A percentile compares a stretch with the other conserved stretches of the same genome.
phyloP scores from a whole-genome alignment of 352 stramenopile genomes.

The Globisporangium middletonii region DNA sequence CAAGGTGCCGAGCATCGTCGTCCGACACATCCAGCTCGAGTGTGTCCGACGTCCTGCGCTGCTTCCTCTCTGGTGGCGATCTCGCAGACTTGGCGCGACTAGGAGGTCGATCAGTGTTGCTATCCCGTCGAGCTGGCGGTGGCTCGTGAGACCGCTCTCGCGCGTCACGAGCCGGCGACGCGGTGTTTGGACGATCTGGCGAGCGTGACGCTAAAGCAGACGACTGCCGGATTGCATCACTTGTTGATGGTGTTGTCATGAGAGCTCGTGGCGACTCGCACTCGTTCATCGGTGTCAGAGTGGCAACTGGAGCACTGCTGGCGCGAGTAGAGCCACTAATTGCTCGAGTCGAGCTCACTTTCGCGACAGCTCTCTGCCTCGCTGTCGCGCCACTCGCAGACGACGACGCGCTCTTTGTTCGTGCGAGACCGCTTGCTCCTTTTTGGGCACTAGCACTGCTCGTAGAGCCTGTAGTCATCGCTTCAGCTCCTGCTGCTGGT shows the following conservation, averaged over 20 bases:
- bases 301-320: neutral
- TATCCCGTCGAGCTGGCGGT: neutral
- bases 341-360: slow-evolving; percentile 1
- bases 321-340: neutral
- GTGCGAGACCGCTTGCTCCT: neutral
- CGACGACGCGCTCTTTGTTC: slow-evolving; percentile 4
- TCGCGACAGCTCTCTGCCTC: slow-evolving; percentile 2
- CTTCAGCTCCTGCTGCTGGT: neutral
- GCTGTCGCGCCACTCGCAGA: neutral
- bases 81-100: neutral
- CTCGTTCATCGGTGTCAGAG: neutral
- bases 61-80: neutral
- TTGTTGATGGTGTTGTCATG: no score
- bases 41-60: no score
- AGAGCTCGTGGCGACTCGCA: neutral
- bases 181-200: neutral
- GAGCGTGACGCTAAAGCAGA: neutral
- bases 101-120: neutral
- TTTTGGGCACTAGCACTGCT: no score
- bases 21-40: no score
- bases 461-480: neutral
- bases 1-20: neutral
- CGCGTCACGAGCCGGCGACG: neutral
- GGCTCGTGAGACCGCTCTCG: neutral
- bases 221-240: neutral